Conservation (phyloP, 2,329 filamentous ascomycete genomes). For the Calonectria pseudoreteaudii region DNA sequence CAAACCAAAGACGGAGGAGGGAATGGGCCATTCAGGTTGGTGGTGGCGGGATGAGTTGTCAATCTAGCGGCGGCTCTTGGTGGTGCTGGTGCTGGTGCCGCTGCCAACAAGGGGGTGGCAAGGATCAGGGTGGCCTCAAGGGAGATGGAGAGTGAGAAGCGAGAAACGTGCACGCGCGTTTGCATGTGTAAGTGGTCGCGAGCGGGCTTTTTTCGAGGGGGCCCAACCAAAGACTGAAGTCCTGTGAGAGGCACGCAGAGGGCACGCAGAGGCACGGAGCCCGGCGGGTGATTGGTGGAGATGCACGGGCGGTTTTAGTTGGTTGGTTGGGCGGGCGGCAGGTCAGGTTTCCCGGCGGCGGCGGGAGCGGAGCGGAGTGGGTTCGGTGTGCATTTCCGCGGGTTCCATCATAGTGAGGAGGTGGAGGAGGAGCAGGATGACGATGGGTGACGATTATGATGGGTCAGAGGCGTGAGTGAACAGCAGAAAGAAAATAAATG, state of each 20-base stretch:
- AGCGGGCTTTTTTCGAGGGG: neutral
- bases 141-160: neutral
- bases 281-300: neutral
- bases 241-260: no score
- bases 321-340: neutral
- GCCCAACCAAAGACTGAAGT: neutral
- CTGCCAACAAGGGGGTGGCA: neutral
- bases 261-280: neutral
- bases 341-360: neutral
- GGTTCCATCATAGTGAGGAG: neutral
- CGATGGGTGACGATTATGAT: no score
- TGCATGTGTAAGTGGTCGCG: constrained; percentile 11
- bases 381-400: neutral
- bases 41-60: constrained; percentile 15
- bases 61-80: neutral
- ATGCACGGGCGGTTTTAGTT: neutral
- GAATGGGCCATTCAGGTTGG: no score
- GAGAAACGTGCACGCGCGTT: neutral
- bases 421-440: neutral
- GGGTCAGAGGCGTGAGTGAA: neutral
- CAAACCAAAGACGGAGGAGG: neutral
- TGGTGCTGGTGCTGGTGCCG: neutral
- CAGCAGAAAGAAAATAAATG: no score
- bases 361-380: neutral
- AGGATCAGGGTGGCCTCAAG: constrained; percentile 9